Evolutionary conservation across 768 basidiomycete species (phyloP), one percentile per base, ranked within the genome.

Genomic region (Cubamyces sp.): DNA sequence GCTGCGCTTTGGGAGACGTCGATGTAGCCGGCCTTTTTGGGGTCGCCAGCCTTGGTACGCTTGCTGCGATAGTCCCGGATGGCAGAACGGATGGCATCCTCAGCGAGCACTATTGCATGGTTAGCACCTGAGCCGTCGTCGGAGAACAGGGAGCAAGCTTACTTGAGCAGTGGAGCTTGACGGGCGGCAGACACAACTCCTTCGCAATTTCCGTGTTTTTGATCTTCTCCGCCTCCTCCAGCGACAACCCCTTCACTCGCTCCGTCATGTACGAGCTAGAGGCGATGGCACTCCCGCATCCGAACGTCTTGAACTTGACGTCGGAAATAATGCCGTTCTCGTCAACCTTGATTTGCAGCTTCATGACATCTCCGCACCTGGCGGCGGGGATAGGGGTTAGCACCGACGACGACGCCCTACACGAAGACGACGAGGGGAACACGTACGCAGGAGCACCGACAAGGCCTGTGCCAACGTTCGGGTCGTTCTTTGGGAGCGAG

Each of bases 181-280:
- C 96, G 52, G 96, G 96, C 6, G 96, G 96, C 50, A 98, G 77
- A 70, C 91, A 91, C 18, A 98, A 78, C 76, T 98, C 97, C 78
- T 97, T 96, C 21, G 97, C 97, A 73, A 98, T 99, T 75, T 98
- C 97, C 12, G 97, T 98, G 80, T 99, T 99, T 79, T 96, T 97
- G 70, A 99, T 96, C 73, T 89, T 88, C 57, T 93, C 93, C 8
- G 97, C 97, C 62, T 95, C 93, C 55, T 98, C 97, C 58, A 99
- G 77, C 9, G 90, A 88, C 64, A 98, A 82, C 25, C 97, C 97
- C 78, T 88, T 96, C 63, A 99, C 96, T 54, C 95, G 91, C 79
- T 99, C 96, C 18, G 97, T 99, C 92, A 98, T 95, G 74, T 96
- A 99, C 7, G 93, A 96, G 71, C 93, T 95, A 0, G 94, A 96